Evolutionary conservation across 371 early-diverging fungal species (phyloP).

Genomic region (Catenaria anguillulae): DNA sequence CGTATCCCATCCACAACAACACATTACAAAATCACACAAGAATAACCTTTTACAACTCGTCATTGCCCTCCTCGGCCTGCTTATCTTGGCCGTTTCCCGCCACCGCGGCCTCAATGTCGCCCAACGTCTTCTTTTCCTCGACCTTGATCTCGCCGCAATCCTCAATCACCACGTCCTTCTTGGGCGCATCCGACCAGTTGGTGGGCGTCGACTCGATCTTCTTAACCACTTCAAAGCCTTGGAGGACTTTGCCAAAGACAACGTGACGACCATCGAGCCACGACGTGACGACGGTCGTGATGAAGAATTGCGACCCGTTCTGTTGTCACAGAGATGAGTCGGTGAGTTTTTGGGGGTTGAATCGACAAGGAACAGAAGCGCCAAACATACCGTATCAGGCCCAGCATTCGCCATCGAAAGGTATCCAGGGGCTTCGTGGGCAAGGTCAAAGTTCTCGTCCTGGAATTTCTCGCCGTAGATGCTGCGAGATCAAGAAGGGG

Average conservation of each 20-base stretch:
- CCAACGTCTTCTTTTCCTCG: neutral
- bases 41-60: neutral
- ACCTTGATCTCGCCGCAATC: neutral
- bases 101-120: neutral
- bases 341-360: too few species aligned
- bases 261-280: constrained; percentile 99
- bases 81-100: neutral
- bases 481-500: too few species aligned
- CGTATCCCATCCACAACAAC: too few species aligned
- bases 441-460: constrained; percentile 49
- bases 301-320: constrained; percentile 94
- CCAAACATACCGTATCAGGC: constrained; percentile 24
- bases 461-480: constrained; percentile 31
- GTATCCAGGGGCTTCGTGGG: constrained; percentile 41
- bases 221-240: constrained; percentile 21
- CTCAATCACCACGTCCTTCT: neutral
- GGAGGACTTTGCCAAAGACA: constrained; percentile 89
- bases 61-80: neutral
- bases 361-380: neutral
- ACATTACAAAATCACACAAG: too few species aligned
- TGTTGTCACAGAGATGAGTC: too few species aligned
- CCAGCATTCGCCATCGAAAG: constrained; percentile 97
- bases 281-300: constrained; percentile 59
- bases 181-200: neutral
- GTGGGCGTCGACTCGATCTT: neutral